Conservation (phyloP, 2,329 filamentous ascomycete species). For the Sporothrix luriei region DNA sequence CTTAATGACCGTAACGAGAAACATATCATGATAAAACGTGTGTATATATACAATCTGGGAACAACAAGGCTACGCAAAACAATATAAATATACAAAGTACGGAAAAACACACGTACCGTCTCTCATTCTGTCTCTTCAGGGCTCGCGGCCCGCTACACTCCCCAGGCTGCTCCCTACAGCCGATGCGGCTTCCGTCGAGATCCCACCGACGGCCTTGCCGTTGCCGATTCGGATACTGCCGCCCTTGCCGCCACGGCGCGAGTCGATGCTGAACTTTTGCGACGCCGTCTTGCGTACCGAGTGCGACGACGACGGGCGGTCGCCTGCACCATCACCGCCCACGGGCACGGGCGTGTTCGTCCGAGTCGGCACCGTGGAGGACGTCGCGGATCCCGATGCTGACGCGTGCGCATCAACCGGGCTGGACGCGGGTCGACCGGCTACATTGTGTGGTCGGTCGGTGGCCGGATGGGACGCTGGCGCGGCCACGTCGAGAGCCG, state of each 20-base stretch:
- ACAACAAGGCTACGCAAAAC: neutral
- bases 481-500: neutral
- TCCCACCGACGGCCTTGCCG: conserved; percentile 35
- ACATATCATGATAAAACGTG: neutral
- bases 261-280: conserved; percentile 42
- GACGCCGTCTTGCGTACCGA: conserved; percentile 28
- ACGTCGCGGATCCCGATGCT: neutral
- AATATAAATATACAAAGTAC: neutral
- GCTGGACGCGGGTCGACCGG: neutral
- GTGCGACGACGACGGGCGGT: neutral
- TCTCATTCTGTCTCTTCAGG: too few species aligned
- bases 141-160: neutral
- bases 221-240: conserved; percentile 35
- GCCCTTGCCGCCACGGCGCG: conserved; percentile 36
- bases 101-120: neutral
- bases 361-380: neutral
- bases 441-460: neutral
- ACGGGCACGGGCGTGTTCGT: neutral
- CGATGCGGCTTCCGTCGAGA: conserved; percentile 32
- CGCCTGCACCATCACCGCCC: neutral
- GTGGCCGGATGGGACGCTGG: neutral
- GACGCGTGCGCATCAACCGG: neutral
- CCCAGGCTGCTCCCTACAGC: neutral
- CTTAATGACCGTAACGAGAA: neutral
- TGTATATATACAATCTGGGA: conserved; percentile 15